phyloP scores from a whole-genome alignment of 495 filamentous ascomycete species.

The Trichoderma orchidacearum region DNA sequence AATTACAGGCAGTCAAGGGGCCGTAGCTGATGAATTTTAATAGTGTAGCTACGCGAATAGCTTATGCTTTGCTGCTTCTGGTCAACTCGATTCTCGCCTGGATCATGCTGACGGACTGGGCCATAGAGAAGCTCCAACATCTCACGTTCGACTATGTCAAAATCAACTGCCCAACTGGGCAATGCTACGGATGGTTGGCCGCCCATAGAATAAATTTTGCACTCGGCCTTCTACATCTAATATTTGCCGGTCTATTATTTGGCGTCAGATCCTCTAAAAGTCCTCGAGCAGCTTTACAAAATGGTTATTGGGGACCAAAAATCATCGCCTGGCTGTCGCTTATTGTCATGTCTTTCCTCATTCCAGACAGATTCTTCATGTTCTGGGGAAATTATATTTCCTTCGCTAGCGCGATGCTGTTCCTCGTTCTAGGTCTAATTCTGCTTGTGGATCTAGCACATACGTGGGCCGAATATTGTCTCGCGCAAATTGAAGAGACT shows the following conservation, averaged over 20 bases:
- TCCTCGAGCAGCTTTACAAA: slow-evolving; percentile 77
- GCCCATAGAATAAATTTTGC: slow-evolving; percentile 97
- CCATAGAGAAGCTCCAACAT: slow-evolving; percentile 84
- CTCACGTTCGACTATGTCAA: slow-evolving; percentile 89
- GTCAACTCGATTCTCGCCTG: slow-evolving; percentile 93
- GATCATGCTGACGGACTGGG: slow-evolving; percentile 99
- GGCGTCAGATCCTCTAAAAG: slow-evolving; percentile 82
- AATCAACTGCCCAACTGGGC: slow-evolving; percentile 77
- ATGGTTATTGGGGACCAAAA: slow-evolving; percentile 79
- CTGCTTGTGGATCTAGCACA: slow-evolving; percentile 92
- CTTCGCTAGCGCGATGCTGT: slow-evolving; percentile 78
- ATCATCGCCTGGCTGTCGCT: slow-evolving; percentile 74
- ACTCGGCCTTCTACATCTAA: slow-evolving; percentile 81
- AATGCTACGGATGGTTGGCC: slow-evolving; percentile 90
- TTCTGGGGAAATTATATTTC: slow-evolving; percentile 93
- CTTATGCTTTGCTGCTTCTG: slow-evolving; percentile 89
- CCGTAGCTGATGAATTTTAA: not conserved
- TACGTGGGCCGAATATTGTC: slow-evolving; percentile 93
- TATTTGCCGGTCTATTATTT: slow-evolving; percentile 70
- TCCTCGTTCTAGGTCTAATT: slow-evolving; percentile 84
- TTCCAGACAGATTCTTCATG: slow-evolving; percentile 90
- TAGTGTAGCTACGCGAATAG: slow-evolving; percentile 93
- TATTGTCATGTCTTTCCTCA: slow-evolving; percentile 85
- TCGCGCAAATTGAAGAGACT: slow-evolving; percentile 80
- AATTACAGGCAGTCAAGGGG: not conserved